Base-by-base conservation (phyloP, 1,139 yeast genomes). In the Pichia sp. region DNA sequence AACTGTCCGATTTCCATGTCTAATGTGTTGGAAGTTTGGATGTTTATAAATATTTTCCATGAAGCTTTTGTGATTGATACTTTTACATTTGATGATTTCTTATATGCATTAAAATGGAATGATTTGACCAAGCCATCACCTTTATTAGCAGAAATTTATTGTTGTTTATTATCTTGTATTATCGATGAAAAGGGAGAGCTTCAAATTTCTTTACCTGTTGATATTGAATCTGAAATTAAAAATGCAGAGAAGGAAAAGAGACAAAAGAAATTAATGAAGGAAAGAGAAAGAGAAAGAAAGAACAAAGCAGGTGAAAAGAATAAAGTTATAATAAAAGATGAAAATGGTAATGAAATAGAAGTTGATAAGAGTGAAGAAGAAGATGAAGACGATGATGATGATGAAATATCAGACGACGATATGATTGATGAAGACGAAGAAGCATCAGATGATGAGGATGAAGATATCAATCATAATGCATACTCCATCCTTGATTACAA, bases 51-150 rank as follows among this genome's bases (percentile, higher is more conserved):
- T 60, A 76, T 85, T 46, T 87, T 82, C 60, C 80, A 80, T 56
- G 74, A 74, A 30, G 80, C 86, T 1, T 68, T 85, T 44, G 64
- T 75, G 16, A 68, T 87, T 22, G 90, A 84, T 59, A 77, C 85
- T 0, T 83, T 86, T 56, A 82, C 94, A 0, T 85, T 84, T 68
- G 95, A 87, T 64, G 94, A 85, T 60, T 85, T 80, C 59, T 62
- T 84, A 6, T 79, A 78, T 50, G 81, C 85, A 2, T 69, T 87
- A 68, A 73, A 73, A 13, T 78, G 85, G 85, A 60, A 65, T 38
- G 72, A 73, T 42, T 73, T 72, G 40, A 73, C 68, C 24, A 61
- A 67, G 13, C 72, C 74, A 12, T 81, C 88, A 58, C 76, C 72
- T 26, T 63, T 85, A 43, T 63, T 86, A 42, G 80, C 82, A 57